These are phyloP conservation scores for Tremellales sp. DNA, from an alignment of 1,284 basidiomycete species.

Conservation along the genomic window DNA sequence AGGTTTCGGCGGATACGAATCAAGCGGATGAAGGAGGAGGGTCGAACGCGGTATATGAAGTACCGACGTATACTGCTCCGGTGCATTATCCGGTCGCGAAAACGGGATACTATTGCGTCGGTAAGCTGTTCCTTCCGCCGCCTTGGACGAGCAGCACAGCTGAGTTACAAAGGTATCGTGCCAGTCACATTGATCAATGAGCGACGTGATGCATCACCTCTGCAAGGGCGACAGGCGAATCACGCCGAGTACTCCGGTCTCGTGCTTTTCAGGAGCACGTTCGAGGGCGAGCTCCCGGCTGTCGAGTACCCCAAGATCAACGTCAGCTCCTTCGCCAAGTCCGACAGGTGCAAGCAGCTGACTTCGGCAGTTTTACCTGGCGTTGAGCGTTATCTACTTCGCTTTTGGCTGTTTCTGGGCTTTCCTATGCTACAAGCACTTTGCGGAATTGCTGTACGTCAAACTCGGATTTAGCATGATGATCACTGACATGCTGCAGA, in stretches of 20 bases:
- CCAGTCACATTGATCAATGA: conserved; percentile 65
- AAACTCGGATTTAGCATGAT: no score
- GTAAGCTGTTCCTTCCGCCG: conserved; percentile 52
- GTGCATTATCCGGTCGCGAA: conserved; percentile 74
- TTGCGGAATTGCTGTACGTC: conserved; percentile 65
- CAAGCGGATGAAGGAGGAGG: neutral
- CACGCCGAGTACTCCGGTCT: conserved; percentile 79
- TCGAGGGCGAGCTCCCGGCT: conserved; percentile 83
- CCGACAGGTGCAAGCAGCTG: neutral
- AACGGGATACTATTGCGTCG: conserved; percentile 94
- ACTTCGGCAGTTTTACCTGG: conserved; percentile 91
- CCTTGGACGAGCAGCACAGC: neutral
- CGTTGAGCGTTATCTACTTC: conserved; percentile 73
- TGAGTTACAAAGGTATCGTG: conserved; percentile 62
- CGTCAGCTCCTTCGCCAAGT: conserved; percentile 57
- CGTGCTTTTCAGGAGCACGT: conserved; percentile 83
- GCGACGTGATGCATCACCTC: conserved; percentile 13
- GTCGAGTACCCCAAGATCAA: conserved; percentile 97
- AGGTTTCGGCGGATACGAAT: neutral
- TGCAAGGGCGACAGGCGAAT: conserved; percentile 42
- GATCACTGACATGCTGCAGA: no score
- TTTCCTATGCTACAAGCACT: conserved; percentile 75
- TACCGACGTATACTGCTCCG: conserved; percentile 32
- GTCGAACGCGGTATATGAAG: conserved; percentile 1
- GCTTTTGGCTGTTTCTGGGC: conserved; percentile 71